A percentile compares a stretch with the other conserved stretches of the same genome.
phyloP scores from a whole-genome alignment of 768 basidiomycete species.

The Daedaleopsis sinensis region DNA sequence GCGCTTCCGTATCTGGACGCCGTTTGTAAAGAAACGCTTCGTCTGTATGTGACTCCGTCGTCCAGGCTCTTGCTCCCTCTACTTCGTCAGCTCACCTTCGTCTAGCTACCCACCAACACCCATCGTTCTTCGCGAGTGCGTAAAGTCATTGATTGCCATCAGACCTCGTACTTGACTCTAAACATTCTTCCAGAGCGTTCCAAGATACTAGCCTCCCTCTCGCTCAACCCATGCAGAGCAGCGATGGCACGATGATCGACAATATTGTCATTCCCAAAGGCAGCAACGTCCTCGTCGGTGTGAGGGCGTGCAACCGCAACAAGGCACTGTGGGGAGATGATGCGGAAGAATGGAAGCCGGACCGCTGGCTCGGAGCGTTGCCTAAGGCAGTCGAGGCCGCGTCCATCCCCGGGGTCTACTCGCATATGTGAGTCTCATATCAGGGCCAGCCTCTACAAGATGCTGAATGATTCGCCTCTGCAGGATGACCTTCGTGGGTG shows the following conservation, averaged over 20 bases:
- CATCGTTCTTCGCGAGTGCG: constrained; percentile 17
- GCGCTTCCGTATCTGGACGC: constrained; percentile 64
- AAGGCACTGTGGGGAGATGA: constrained; percentile 28
- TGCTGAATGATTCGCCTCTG: neutral
- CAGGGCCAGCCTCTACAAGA: neutral
- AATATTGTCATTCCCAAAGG: constrained; percentile 26
- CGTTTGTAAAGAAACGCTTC: constrained; percentile 60
- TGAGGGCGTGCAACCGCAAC: constrained; percentile 28
- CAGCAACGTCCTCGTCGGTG: constrained; percentile 26
- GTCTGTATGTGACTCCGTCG: constrained; percentile 45
- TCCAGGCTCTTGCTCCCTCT: neutral
- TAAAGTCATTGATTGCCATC: neutral
- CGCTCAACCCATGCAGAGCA: constrained; percentile 9
- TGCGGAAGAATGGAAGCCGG: constrained; percentile 28
- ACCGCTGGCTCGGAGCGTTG: constrained; percentile 23
- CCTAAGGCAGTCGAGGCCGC: constrained; percentile 17
- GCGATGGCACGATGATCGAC: constrained; percentile 12
- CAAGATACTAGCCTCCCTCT: constrained; percentile 47
- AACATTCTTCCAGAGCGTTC: constrained; percentile 20
- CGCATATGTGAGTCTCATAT: constrained; percentile 10
- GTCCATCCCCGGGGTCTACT: constrained; percentile 18
- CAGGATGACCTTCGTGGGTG: constrained; percentile 21
- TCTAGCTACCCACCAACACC: constrained; percentile 17
- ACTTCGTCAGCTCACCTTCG: neutral
- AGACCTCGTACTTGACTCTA: constrained; percentile 8